Conservation (phyloP, 495 filamentous ascomycete species). For the Podospora fimiseda region DNA sequence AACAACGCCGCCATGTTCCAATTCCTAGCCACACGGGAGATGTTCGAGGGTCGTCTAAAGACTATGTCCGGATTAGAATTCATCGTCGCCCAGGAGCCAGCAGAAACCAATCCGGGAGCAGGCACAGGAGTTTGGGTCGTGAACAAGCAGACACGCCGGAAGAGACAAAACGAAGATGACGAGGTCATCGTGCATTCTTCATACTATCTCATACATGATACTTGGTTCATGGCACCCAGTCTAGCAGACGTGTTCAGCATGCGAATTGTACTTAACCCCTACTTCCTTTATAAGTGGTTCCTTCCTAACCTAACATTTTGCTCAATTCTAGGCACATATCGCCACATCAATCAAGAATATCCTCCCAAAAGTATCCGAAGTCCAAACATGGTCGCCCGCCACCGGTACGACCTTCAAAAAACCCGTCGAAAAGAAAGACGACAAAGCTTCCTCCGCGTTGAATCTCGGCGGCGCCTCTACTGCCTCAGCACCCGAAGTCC, state of each 20-base stretch:
- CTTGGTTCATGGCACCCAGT: constrained; percentile 84
- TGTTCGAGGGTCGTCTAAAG: constrained; percentile 69
- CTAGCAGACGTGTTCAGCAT: constrained; percentile 70
- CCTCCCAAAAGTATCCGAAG: constrained; percentile 45
- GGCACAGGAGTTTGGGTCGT: constrained; percentile 84
- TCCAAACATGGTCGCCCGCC: constrained; percentile 67
- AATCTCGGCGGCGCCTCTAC: too few relatives aligned
- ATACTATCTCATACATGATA: constrained; percentile 79
- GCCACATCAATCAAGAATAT: constrained; percentile 67
- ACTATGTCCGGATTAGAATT: constrained; percentile 81
- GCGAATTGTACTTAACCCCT: constrained; percentile 51
- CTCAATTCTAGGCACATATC: constrained; percentile 40
- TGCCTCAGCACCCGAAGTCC: constrained; percentile 34
- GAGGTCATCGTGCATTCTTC: constrained; percentile 66
- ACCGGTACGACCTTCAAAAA: constrained; percentile 63
- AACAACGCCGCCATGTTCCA: constrained; percentile 56
- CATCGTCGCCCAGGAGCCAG: constrained; percentile 69
- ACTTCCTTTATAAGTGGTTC: neutral
- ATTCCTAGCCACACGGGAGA: constrained; percentile 60
- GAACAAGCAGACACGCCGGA: constrained; percentile 73
- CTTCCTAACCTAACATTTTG: constrained; percentile 12
- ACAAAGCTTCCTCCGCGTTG: too few relatives aligned
- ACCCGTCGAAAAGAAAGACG: constrained; percentile 46
- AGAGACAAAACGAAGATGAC: constrained; percentile 51
- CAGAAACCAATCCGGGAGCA: constrained; percentile 55